A percentile compares a stretch with the other conserved stretches of the same genome.
phyloP scores from a whole-genome alignment of 139 green algal species.

The Zygnema circumcarinatum region DNA sequence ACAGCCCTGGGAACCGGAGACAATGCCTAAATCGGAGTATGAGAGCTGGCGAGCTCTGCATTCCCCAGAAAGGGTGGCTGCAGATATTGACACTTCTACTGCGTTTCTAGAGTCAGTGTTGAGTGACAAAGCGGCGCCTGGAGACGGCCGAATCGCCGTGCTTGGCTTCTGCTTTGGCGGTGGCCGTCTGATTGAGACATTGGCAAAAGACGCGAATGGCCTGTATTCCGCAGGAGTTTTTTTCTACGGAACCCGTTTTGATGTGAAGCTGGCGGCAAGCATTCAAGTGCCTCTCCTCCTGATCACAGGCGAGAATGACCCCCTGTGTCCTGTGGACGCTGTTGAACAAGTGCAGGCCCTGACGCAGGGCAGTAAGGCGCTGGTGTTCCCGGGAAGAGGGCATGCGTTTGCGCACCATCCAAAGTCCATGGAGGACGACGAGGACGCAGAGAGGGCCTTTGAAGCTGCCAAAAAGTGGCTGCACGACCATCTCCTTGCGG shows the following conservation, averaged over 20 bases:
- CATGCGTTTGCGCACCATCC: slow-evolving; percentile 55
- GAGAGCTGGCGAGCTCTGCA: slow-evolving; percentile 36
- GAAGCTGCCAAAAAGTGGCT: slow-evolving; percentile 37
- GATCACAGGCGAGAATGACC: slow-evolving; percentile 28
- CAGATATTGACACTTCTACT: slow-evolving; percentile 1
- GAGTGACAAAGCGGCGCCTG: neutral
- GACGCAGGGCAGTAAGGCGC: neutral
- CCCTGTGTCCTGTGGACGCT: neutral
- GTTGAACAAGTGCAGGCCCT: slow-evolving; percentile 16
- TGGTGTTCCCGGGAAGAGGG: slow-evolving; percentile 20
- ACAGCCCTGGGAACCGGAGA: slow-evolving; percentile 36
- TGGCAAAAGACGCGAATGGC: slow-evolving; percentile 21
- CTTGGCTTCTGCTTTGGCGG: slow-evolving; percentile 55
- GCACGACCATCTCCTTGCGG: slow-evolving; percentile 33
- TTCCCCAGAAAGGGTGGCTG: neutral
- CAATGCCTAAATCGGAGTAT: slow-evolving; percentile 18
- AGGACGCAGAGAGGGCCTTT: slow-evolving; percentile 56
- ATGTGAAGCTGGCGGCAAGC: neutral
- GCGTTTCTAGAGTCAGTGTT: neutral
- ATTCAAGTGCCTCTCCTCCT: slow-evolving; percentile 29
- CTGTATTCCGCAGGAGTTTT: slow-evolving; percentile 32
- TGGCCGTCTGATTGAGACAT: slow-evolving; percentile 16
- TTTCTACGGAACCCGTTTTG: slow-evolving; percentile 52
- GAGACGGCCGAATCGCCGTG: slow-evolving; percentile 27
- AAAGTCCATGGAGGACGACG: slow-evolving; percentile 41